Conservation (phyloP, 768 basidiomycete species). For the Dendrothele bispora region DNA sequence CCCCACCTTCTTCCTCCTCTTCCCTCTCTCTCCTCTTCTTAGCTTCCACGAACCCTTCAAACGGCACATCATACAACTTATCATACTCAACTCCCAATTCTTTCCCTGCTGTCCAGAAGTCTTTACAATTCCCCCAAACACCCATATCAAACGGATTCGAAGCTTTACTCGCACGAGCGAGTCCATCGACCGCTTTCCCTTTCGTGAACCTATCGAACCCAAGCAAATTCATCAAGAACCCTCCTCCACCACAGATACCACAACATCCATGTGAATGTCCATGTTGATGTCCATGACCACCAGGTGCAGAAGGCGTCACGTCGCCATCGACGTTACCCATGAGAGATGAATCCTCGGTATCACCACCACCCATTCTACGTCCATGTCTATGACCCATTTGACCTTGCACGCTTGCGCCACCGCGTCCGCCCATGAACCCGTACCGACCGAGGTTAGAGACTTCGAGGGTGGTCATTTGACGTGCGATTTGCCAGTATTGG, state of each 20-base stretch:
- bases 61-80: constrained; percentile 82
- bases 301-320: constrained; percentile 8
- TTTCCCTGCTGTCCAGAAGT: constrained; percentile 90
- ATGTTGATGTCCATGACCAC: constrained; percentile 47
- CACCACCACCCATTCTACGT: constrained; percentile 25
- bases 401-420: constrained; percentile 59
- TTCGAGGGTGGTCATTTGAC: constrained; percentile 95
- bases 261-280: constrained; percentile 37
- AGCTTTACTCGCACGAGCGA: constrained; percentile 72
- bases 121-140: constrained; percentile 73
- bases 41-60: constrained; percentile 80
- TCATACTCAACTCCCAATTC: constrained; percentile 93
- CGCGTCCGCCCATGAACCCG: constrained; percentile 96
- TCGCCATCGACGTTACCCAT: no score
- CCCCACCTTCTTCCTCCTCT: constrained; percentile 49
- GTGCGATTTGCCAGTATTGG: constrained; percentile 89
- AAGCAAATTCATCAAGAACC: constrained; percentile 86
- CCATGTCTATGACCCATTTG: constrained; percentile 81
- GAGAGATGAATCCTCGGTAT: constrained; percentile 46
- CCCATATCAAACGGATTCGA: constrained; percentile 94
- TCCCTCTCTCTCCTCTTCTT: constrained; percentile 60
- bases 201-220: constrained; percentile 95
- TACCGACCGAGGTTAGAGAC: constrained; percentile 93
- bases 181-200: constrained; percentile 85
- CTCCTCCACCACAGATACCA: constrained; percentile 37